Base-by-base conservation (phyloP, 78 protist species). In the Dictyostelium brefeldianum region DNA sequence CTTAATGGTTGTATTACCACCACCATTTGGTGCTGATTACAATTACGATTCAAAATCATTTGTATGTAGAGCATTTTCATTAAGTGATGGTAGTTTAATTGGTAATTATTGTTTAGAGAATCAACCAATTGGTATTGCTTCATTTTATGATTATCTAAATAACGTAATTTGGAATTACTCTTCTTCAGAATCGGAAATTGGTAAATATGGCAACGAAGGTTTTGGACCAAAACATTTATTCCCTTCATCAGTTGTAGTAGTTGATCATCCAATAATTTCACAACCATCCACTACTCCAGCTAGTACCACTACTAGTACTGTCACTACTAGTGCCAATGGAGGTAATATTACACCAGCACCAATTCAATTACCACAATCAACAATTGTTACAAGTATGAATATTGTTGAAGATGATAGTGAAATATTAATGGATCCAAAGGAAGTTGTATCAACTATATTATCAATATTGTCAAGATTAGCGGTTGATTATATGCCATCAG, bases 161-260 rank as follows among this genome's bases (percentile, higher is more conserved):
- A 93, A 93, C 53, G 87, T 93, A 22, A 84, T 93, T 43, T 93
- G 96, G 96, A 93, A 70, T 78, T 93, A 93, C 48, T 84, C 92
- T 5, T 80, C 85, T 17, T 29, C 67, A 1, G 93, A 78, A 29
- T 80, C 89, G 4, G 96, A 93, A 50, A 78, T 93, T 17, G 92
- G 96, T 31, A 59, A 82, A 50, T 93, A 82, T 78, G 89, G 91
- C 0, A 93, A 93, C 43, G 92, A 93, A 80, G 96, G 96, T 22
- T 83, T 85, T 27, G 96, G 94, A 2, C 96, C 96, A 11, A 93
- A 83, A 67, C 89, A 90, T 62, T 64, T 31, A 29, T 90, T 90
- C 47, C 89, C 95, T 12, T 27, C 50, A 1, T 17, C 50, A 4
- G 69, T 50, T 43, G 54, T 54, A 7, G 18, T 25, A 62, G 43